Evolutionary conservation across 2,329 filamentous ascomycete species (phyloP), one percentile per base, ranked within the genome.

Genomic region (Phyllosticta citrichinensis): DNA sequence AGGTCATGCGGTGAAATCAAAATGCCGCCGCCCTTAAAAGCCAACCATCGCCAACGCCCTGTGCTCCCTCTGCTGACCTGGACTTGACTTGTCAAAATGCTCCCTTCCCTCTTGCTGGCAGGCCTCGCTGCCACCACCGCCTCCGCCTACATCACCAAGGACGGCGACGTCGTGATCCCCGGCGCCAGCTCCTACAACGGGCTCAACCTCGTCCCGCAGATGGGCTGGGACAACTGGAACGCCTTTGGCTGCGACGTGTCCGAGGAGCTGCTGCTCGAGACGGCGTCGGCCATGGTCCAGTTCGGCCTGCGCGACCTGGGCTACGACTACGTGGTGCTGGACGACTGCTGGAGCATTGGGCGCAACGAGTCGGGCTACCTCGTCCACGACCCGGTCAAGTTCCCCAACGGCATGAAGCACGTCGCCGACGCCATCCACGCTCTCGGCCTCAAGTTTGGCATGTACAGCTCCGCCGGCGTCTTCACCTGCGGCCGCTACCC

Each of bases 321-420:
- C 30, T 81, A 81, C 66, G 70, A 79, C 62, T 81, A 82, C 64
- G 75, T 81, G 52, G 71, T 79, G 47, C 70, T 82, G 1, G 80
- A 83, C 64, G 80, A 83, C 64, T 81, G 80, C 68, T 82, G 80
- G 80, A 75, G 72, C 12, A 66, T 70, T 51, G 78, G 77, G 30
- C 73, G 80, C 12, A 74, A 74, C 57, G 64, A 68, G 2, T 78
- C 77, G 52, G 76, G 77, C 33, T 74, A 74, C 40, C 69, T 81
- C 1, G 67, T 76, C 3, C 58, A 64, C 62, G 59, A 72, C 58
- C 11, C 56, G 5, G 60, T 62, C 68, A 35, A 68, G 65, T 62
- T 80, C 74, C 80, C 80, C 2, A 74, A 64, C 52, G 68, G 80
- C 19, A 80, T 83, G 65, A 71, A 71, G 12, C 67, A 73, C 19